Conservation (phyloP, 805 yeast species). For the Myxozyma neotropica region DNA sequence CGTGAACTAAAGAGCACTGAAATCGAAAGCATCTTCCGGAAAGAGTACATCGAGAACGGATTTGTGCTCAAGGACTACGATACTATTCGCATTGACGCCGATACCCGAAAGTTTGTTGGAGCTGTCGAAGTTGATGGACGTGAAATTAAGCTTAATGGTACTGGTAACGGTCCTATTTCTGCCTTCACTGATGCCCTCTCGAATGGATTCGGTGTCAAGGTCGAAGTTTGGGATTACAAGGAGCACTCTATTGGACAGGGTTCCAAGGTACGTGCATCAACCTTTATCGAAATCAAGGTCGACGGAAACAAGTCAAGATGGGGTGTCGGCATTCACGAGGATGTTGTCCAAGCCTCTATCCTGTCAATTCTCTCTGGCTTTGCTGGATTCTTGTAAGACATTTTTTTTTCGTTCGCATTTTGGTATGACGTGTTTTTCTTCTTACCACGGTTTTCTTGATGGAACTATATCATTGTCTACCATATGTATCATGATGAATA, state of each 20-base stretch:
- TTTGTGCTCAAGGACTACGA: constrained; percentile 52
- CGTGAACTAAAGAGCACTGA: constrained; percentile 70
- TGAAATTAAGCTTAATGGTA: constrained; percentile 52
- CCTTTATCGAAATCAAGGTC: constrained; percentile 63
- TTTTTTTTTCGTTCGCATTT: background rate
- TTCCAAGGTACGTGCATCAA: constrained; percentile 71
- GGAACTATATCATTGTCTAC: background rate
- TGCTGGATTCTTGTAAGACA: constrained; percentile 24
- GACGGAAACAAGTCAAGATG: constrained; percentile 53
- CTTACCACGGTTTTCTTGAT: background rate
- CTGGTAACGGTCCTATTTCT: constrained; percentile 83
- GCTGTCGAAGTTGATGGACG: constrained; percentile 53
- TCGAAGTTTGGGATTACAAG: constrained; percentile 69
- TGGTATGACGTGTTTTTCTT: too few species aligned
- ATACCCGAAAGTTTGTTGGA: constrained; percentile 51
- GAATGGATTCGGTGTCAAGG: constrained; percentile 49
- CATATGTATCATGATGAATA: background rate
- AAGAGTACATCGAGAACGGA: constrained; percentile 49
- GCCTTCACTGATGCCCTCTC: constrained; percentile 68
- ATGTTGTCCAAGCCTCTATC: constrained; percentile 83
- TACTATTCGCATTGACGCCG: constrained; percentile 49
- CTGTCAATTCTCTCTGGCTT: constrained; percentile 47
- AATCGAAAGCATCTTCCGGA: constrained; percentile 64
- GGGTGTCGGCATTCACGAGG: constrained; percentile 94
- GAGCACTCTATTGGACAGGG: constrained; percentile 81